phyloP scores from a whole-genome alignment of 257 asterid species.

The Solanum piurae region DNA sequence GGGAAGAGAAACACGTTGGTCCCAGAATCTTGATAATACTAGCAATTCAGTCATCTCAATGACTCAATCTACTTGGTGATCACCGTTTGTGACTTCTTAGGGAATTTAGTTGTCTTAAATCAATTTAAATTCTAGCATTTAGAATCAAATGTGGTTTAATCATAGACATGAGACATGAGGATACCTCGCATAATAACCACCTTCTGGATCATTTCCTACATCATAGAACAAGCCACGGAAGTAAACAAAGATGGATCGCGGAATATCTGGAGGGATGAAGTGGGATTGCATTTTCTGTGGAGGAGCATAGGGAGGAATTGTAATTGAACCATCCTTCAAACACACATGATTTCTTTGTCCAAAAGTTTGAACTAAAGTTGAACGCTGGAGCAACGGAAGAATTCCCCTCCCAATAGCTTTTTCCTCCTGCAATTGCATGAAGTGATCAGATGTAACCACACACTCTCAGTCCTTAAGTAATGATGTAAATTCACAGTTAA shows the following conservation, averaged over 20 bases:
- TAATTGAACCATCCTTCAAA: slow-evolving; percentile 69
- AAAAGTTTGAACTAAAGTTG: slow-evolving; percentile 86
- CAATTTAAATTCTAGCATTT: not conserved
- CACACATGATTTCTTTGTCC: slow-evolving; percentile 90
- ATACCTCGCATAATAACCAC: slow-evolving; percentile 88
- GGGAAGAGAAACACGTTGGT: not conserved
- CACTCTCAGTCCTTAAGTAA: not conserved
- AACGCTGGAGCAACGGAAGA: slow-evolving; percentile 64
- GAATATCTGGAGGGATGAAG: slow-evolving; percentile 72
- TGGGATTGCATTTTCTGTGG: slow-evolving; percentile 92
- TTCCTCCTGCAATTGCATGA: slow-evolving; percentile 50
- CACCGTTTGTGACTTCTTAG: not conserved
- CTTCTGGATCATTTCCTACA: slow-evolving; percentile 81
- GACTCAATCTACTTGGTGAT: not conserved
- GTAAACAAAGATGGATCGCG: slow-evolving; percentile 87
- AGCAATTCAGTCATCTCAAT: not conserved
- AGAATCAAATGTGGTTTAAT: not conserved
- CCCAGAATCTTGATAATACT: not conserved
- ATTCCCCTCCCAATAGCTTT: slow-evolving; percentile 91
- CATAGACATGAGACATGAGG: not conserved
- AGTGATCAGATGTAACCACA: not conserved
- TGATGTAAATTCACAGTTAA: not conserved
- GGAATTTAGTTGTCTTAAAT: not conserved
- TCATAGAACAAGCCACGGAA: slow-evolving; percentile 86
- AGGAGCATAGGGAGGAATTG: slow-evolving; percentile 89